Evolutionary conservation across 768 basidiomycete genomes (phyloP).

Genomic region (Phaeolepiota aurea): DNA sequence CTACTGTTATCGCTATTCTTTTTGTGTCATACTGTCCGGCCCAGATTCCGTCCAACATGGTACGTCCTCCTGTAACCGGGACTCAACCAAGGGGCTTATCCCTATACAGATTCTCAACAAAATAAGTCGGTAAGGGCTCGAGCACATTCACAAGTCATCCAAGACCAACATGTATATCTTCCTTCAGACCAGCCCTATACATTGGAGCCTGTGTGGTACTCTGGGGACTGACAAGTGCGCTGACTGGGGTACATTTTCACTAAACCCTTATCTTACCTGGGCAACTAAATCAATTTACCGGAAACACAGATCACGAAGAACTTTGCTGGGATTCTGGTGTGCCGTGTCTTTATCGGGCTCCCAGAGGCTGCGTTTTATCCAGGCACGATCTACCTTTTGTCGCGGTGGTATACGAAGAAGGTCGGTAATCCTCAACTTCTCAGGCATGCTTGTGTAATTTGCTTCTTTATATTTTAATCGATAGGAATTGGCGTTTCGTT

Average conservation of each 20-base stretch:
- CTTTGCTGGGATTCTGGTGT: conserved; percentile 45
- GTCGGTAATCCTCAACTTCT: conserved; percentile 17
- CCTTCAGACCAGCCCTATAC: conserved; percentile 47
- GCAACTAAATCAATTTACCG: no score
- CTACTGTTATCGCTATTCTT: conserved; percentile 15
- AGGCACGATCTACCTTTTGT: conserved; percentile 37
- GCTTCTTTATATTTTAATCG: no score
- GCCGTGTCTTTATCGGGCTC: conserved; percentile 54
- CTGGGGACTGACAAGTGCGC: conserved; percentile 56
- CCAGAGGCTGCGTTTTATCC: conserved; percentile 67
- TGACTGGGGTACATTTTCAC: conserved; percentile 45
- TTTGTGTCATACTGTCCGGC: conserved; percentile 51
- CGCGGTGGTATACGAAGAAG: conserved; percentile 54
- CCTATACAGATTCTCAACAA: conserved; percentile 40
- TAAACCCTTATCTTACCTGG: no score
- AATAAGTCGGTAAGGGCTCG: conserved; percentile 33
- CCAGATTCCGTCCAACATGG: conserved; percentile 65
- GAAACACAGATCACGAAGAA: conserved; percentile 44
- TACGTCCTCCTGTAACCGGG: conserved; percentile 28
- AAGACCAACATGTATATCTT: neutral
- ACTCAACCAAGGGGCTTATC: conserved; percentile 34
- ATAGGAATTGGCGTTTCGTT: conserved; percentile 60
- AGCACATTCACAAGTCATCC: neutral
- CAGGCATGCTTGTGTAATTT: neutral
- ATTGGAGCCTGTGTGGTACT: conserved; percentile 50